These are phyloP conservation scores for Ogataea minuta DNA, from an alignment of 805 yeast species.

Conservation along the genomic window DNA sequence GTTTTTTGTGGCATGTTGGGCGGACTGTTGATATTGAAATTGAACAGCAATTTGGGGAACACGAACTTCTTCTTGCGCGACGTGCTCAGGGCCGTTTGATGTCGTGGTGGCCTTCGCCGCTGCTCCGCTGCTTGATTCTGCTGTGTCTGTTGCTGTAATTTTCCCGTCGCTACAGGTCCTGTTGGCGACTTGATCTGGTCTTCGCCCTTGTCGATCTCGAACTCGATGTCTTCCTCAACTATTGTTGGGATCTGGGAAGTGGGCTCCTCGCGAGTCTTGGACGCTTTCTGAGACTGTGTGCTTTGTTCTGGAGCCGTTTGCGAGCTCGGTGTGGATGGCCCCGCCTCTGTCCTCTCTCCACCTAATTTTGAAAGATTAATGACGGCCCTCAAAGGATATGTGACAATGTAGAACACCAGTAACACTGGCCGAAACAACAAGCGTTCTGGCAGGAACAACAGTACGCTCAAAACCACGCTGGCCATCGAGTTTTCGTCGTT, in stretches of 20 bases:
- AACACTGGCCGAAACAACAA: slow-evolving; percentile 52
- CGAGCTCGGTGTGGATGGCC: background rate
- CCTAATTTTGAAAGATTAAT: background rate
- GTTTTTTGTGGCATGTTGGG: slow-evolving; percentile 48
- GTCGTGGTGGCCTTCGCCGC: slow-evolving; percentile 1
- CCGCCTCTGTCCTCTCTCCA: background rate
- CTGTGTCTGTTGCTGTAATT: slow-evolving; percentile 7
- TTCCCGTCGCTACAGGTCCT: slow-evolving; percentile 12
- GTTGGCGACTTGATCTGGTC: slow-evolving; percentile 37
- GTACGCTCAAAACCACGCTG: slow-evolving; percentile 25
- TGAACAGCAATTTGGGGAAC: slow-evolving; percentile 35
- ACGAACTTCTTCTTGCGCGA: slow-evolving; percentile 30
- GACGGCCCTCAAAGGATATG: slow-evolving; percentile 52
- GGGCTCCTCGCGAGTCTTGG: slow-evolving; percentile 4
- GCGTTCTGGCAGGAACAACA: slow-evolving; percentile 49
- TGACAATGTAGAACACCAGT: slow-evolving; percentile 47
- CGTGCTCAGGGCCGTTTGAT: background rate
- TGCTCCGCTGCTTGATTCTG: slow-evolving; percentile 3
- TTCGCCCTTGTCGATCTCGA: slow-evolving; percentile 33
- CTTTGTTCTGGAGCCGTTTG: background rate
- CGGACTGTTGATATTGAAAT: slow-evolving; percentile 33
- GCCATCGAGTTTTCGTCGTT: slow-evolving; percentile 16
- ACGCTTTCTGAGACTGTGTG: slow-evolving; percentile 1
- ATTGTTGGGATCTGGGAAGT: slow-evolving; percentile 28
- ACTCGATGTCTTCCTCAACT: slow-evolving; percentile 36